phyloP scores from a whole-genome alignment of 2,329 filamentous ascomycete species.

The Monosporascus sp. region DNA sequence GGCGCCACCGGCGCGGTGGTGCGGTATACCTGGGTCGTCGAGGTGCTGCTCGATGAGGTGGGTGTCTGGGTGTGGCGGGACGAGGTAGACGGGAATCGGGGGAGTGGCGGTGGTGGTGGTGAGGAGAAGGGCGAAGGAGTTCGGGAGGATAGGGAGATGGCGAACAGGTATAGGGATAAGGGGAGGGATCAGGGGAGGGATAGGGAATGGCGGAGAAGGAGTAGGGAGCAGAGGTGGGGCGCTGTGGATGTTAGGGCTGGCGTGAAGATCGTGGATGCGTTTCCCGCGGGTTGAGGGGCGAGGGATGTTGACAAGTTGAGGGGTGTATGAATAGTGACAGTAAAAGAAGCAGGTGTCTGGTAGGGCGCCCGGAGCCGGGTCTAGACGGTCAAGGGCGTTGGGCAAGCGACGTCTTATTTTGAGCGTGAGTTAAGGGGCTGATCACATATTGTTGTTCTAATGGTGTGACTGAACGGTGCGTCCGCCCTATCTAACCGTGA shows the following conservation, averaged over 20 bases:
- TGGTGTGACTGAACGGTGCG: no score
- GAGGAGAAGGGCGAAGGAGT: neutral
- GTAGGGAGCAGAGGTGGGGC: slow-evolving; percentile 50
- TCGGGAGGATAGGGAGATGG: slow-evolving; percentile 4
- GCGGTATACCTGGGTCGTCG: slow-evolving; percentile 37
- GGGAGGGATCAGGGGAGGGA: slow-evolving; percentile 2
- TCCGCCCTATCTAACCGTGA: no score
- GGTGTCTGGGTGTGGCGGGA: slow-evolving; percentile 35
- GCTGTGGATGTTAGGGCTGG: slow-evolving; percentile 36
- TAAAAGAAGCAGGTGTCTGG: no score
- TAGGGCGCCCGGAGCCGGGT: no score
- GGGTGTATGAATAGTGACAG: neutral
- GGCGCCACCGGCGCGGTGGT: slow-evolving; percentile 6
- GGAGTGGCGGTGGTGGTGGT: neutral
- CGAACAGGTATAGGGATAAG: slow-evolving; percentile 4
- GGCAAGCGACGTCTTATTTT: no score
- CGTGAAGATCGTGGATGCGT: slow-evolving; percentile 34
- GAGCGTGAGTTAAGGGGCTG: no score
- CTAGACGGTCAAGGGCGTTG: no score
- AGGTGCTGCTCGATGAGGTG: slow-evolving; percentile 46
- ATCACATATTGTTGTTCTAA: no score
- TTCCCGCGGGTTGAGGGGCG: slow-evolving; percentile 16
- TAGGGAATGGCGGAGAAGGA: slow-evolving; percentile 10
- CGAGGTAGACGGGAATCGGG: neutral
- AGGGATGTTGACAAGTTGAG: neutral